These are phyloP conservation scores for Beauveria rudraprayagi DNA, from an alignment of 2,329 filamentous ascomycete species.

Conservation along the genomic window DNA sequence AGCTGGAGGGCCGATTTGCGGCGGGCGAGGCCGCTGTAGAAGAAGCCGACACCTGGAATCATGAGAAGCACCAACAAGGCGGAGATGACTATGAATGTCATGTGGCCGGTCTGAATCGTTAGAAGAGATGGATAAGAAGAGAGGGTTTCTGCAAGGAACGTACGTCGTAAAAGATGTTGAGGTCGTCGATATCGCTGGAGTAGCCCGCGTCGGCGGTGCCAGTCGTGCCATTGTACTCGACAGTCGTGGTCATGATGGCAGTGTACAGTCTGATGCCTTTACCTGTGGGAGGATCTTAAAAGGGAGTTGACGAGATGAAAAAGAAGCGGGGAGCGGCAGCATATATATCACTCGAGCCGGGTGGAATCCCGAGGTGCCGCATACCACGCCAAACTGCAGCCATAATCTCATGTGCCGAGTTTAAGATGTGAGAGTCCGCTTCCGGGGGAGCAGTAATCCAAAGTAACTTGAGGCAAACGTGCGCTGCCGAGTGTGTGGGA, in stretches of 20 bases:
- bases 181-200: slow-evolving; percentile 49
- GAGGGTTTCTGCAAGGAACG: background rate
- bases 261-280: background rate
- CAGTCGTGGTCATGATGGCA: slow-evolving; percentile 19
- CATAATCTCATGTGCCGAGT: background rate
- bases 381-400: background rate
- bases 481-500: background rate
- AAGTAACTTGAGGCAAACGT: background rate
- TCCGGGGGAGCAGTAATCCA: background rate
- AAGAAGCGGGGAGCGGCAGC: background rate
- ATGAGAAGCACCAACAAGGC: slow-evolving; percentile 80
- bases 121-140: slow-evolving; percentile 14
- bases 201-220: slow-evolving; percentile 44
- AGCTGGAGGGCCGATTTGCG: slow-evolving; percentile 83
- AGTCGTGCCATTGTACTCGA: slow-evolving; percentile 42
- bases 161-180: slow-evolving; percentile 82
- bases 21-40: slow-evolving; percentile 84
- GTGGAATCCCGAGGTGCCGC: background rate
- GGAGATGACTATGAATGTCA: slow-evolving; percentile 71
- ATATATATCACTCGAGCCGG: background rate
- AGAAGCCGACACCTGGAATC: slow-evolving; percentile 91
- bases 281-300: background rate
- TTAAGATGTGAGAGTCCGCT: background rate
- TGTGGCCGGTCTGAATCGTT: slow-evolving; percentile 58
- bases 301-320: background rate